Evolutionary conservation across 2,329 filamentous ascomycete genomes (phyloP).

Genomic region (Cladorrhinum sp.): DNA sequence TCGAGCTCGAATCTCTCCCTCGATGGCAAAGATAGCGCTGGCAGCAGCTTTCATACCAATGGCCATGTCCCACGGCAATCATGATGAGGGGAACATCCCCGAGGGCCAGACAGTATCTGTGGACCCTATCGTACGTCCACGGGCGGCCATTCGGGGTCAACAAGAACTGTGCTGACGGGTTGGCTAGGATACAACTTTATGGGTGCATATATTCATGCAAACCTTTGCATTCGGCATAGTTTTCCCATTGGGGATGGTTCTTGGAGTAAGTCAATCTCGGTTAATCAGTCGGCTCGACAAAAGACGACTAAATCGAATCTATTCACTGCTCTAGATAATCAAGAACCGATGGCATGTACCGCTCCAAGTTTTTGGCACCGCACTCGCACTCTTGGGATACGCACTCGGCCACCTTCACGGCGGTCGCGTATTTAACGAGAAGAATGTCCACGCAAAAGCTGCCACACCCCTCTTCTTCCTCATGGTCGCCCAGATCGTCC

Average conservation of each 20-base stretch:
- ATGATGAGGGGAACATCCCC: conserved; percentile 55
- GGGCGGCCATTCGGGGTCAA: neutral
- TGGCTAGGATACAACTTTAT: conserved; percentile 72
- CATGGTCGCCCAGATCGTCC: conserved; percentile 69
- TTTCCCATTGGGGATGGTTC: conserved; percentile 92
- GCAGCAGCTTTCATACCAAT: conserved; percentile 24
- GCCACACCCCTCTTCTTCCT: conserved; percentile 78
- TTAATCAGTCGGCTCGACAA: neutral
- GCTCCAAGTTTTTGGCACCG: conserved; percentile 70
- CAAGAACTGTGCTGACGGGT: conserved; percentile 13
- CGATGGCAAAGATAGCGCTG: conserved; percentile 10
- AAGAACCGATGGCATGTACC: conserved; percentile 95
- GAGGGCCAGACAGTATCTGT: conserved; percentile 67
- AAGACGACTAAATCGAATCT: neutral
- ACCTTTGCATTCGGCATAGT: conserved; percentile 84
- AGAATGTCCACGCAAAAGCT: conserved; percentile 78
- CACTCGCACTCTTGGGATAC: conserved; percentile 78
- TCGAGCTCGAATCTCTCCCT: conserved; percentile 18
- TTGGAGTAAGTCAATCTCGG: conserved; percentile 65
- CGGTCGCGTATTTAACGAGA: conserved; percentile 74
- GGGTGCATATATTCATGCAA: conserved; percentile 90
- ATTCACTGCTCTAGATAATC: conserved; percentile 59
- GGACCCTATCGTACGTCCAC: conserved; percentile 65
- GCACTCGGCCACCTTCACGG: conserved; percentile 89
- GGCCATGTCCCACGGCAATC: conserved; percentile 43